These are phyloP conservation scores for Aspergillus fumigatus DNA, from an alignment of 2,329 filamentous ascomycete species.

Conservation along the genomic window DNA sequence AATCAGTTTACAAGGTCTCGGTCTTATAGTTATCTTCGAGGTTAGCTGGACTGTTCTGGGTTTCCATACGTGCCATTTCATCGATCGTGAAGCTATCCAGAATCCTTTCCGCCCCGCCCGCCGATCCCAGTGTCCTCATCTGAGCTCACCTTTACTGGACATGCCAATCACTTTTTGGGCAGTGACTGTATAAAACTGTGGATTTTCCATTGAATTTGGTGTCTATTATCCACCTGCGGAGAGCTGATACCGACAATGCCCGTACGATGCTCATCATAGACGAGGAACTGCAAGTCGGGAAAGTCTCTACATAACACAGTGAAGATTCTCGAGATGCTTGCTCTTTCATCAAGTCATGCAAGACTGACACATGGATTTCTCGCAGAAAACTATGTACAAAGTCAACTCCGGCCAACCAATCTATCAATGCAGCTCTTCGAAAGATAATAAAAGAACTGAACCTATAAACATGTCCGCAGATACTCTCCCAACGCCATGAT, in stretches of 20 bases:
- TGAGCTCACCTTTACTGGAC: not conserved
- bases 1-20: not conserved
- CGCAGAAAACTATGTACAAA: not conserved
- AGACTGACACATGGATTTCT: not conserved
- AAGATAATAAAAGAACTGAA: not conserved
- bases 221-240: not conserved
- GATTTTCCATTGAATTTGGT: no score
- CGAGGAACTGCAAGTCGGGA: not conserved
- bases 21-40: not conserved
- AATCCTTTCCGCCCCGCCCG: not conserved
- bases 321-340: not conserved
- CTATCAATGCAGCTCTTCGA: not conserved
- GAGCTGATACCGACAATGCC: not conserved
- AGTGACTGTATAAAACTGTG: no score
- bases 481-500: slow-evolving; percentile 78
- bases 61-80: not conserved
- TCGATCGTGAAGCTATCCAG: not conserved
- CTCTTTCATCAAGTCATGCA: not conserved
- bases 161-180: not conserved
- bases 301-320: not conserved
- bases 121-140: not conserved
- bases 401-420: not conserved
- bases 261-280: not conserved
- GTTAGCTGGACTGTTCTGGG: not conserved
- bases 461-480: slow-evolving; percentile 54